Evolutionary conservation across 352 stramenopile genomes (phyloP).

Genomic region (Thraustotheca clavata): DNA sequence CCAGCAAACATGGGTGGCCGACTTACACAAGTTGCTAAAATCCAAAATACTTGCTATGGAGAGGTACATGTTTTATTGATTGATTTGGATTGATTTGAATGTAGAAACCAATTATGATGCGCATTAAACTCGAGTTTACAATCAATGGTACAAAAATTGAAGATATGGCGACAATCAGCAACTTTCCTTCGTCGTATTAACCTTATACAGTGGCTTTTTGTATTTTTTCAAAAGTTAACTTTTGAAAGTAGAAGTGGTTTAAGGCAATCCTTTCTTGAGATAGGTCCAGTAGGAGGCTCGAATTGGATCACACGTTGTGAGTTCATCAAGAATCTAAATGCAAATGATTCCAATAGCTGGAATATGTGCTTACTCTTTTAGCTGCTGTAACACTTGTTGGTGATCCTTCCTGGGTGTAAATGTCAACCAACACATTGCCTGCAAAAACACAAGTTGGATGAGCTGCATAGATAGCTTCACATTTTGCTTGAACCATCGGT

Average conservation of each 20-base stretch:
- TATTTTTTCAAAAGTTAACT: background rate
- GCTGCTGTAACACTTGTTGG: slow-evolving; percentile 33
- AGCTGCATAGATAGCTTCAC: slow-evolving; percentile 30
- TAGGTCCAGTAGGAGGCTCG: slow-evolving; percentile 57
- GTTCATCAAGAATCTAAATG: slow-evolving; percentile 44
- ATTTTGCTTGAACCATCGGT: slow-evolving; percentile 34
- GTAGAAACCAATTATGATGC: slow-evolving; percentile 83
- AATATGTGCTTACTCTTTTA: slow-evolving; percentile 29
- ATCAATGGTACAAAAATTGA: slow-evolving; percentile 79
- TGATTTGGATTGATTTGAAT: slow-evolving; percentile 3
- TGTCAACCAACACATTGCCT: slow-evolving; percentile 58
- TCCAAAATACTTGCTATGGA: slow-evolving; percentile 93
- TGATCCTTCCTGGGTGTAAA: slow-evolving; percentile 46
- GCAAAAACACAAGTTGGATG: slow-evolving; percentile 60
- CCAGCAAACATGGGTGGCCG: slow-evolving; percentile 63
- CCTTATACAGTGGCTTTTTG: background rate
- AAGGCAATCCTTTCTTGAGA: background rate
- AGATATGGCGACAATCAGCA: slow-evolving; percentile 73
- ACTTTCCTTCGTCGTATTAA: slow-evolving; percentile 67
- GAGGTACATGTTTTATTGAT: slow-evolving; percentile 35
- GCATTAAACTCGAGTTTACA: slow-evolving; percentile 75
- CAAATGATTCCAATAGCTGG: background rate
- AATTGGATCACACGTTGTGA: slow-evolving; percentile 67
- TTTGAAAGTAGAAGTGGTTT: background rate
- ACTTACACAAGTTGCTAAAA: slow-evolving; percentile 93